Percentiles rank a stretch among this genome's conserved stretches.
Evolutionary conservation across 2,329 filamentous ascomycete genomes (phyloP).

Genomic region (Kalaharituber pfeilii): DNA sequence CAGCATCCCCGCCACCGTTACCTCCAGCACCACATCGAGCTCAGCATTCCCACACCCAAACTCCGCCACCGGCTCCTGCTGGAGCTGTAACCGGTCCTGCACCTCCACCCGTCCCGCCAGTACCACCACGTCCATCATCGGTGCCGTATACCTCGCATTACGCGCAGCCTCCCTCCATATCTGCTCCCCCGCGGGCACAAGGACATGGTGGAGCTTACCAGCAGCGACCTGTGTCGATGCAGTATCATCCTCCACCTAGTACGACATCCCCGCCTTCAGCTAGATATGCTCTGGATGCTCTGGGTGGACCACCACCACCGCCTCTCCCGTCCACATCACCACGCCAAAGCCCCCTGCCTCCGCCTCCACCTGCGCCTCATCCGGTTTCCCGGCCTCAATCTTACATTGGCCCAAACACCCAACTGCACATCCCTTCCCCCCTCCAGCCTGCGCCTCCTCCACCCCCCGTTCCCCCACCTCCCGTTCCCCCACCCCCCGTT

Average conservation of each 20-base stretch:
- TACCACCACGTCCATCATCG: neutral
- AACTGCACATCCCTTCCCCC: too few relatives aligned
- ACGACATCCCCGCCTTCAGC: neutral
- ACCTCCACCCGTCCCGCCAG: too few relatives aligned
- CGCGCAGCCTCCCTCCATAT: neutral
- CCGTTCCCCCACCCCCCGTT: constrained; percentile 10
- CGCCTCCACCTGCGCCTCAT: constrained; percentile 13
- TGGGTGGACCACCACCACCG: neutral
- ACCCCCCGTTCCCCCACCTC: constrained; percentile 11
- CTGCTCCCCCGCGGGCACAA: neutral
- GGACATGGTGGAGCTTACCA: too few relatives aligned
- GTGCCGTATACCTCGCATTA: neutral
- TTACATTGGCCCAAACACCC: constrained; percentile 22
- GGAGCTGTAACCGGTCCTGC: too few relatives aligned
- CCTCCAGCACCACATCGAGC: constrained; percentile 14
- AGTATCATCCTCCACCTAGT: too few relatives aligned
- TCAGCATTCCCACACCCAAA: neutral
- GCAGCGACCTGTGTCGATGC: neutral
- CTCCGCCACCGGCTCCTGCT: neutral
- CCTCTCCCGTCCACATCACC: neutral
- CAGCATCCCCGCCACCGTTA: constrained; percentile 27
- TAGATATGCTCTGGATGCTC: neutral
- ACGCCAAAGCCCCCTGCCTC: neutral
- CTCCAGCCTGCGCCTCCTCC: constrained; percentile 8
- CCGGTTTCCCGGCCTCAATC: constrained; percentile 17